Evolutionary conservation across 1,284 basidiomycete species (phyloP), one percentile per base, ranked within the genome.

Genomic region (Neonothopanus nambi): DNA sequence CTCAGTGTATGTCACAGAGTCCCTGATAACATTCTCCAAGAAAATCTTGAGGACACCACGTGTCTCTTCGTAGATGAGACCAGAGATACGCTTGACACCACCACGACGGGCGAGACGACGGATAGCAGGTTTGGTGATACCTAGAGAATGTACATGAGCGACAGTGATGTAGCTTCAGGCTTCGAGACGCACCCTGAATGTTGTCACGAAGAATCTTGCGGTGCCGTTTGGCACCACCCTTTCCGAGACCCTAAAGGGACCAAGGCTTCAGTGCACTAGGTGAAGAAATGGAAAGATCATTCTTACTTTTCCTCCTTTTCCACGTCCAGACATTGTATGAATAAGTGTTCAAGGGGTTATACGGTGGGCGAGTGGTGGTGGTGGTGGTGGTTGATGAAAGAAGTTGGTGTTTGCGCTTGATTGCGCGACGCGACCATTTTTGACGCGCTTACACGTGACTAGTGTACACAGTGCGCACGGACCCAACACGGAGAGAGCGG

Each of bases 181-280:
- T 3, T 33, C 30, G 30, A 33, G 24, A 56, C 67, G 49, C 20
- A 65, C 72, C 82, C 72, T 84, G 82, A 69, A 85, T 86, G 78
- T 86, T 86, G 69, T 86, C 84, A 65, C 51, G 51, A 23, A 52
- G 51, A 52, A 52, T 52, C 38, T 52, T 52, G 35, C 51, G 51
- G 45, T 52, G 81, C 71, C 81, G 77, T 77, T 84, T 84, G 49
- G 82, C 82, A 67, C 80, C 81, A 63, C 82, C 83, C 76, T 69
- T 71, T 54, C 71, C 71, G 46, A 73, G 70, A 28, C 72, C 73
- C 66, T 66, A 49, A 3, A 26, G 24, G 6, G 45, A 23, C 33
- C 21, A 38, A 20, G 8, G 24, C 20, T 39, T n/a, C 46, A 24
- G 37, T 5, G n/a, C n/a, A n/a, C 13, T 35, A 21, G 18, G 8